These are phyloP conservation scores for Urostyla sp. DNA, from an alignment of 73 alveolate genomes.

Conservation along the genomic window DNA sequence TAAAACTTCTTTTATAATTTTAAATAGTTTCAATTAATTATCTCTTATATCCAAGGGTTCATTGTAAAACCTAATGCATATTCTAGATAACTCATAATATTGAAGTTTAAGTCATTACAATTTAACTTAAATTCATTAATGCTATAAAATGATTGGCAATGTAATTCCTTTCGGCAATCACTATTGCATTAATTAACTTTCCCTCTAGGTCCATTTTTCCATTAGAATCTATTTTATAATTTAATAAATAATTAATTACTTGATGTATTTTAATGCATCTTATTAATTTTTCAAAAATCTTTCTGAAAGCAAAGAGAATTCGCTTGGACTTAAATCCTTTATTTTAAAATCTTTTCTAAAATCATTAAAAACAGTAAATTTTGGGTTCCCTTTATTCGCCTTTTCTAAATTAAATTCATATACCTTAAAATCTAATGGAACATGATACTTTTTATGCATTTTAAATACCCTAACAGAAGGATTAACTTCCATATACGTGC, in stretches of 20 bases:
- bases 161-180: constrained; percentile 25
- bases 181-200: not conserved
- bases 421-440: constrained; percentile 2
- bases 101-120: no score
- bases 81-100: no score
- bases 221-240: not conserved
- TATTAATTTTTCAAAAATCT: constrained; percentile 11
- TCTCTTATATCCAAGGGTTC: no score
- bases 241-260: constrained; percentile 5
- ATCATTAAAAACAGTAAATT: not conserved
- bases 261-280: not conserved
- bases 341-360: constrained; percentile 19
- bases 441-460: constrained; percentile 42
- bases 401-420: constrained; percentile 24
- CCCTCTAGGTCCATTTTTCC: constrained; percentile 42
- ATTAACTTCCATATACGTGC: constrained; percentile 29
- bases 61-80: no score
- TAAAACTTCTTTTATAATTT: no score
- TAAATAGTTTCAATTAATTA: no score
- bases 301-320: constrained; percentile 15
- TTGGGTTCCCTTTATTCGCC: constrained; percentile 5
- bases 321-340: constrained; percentile 12
- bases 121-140: no score
- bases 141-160: no score
- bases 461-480: constrained; percentile 26